phyloP scores from a whole-genome alignment of 1,284 basidiomycete species.

The Leucoagaricus sp. region DNA sequence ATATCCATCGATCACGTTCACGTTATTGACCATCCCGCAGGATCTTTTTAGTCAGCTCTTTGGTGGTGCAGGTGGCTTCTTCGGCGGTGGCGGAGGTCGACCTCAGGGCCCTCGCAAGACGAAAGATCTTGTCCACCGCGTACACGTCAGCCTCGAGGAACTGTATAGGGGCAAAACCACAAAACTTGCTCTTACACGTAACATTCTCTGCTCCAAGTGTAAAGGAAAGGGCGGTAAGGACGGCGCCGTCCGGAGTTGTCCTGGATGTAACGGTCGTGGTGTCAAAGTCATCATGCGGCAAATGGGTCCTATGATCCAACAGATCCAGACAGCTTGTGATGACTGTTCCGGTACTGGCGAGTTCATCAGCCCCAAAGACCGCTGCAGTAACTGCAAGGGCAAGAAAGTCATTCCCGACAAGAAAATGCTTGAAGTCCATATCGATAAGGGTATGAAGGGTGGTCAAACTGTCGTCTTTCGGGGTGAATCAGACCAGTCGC shows the following conservation, averaged over 20 bases:
- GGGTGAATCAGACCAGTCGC: conserved; percentile 97
- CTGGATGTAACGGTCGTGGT: conserved; percentile 87
- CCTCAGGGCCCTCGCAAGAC: conserved; percentile 91
- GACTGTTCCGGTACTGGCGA: conserved; percentile 94
- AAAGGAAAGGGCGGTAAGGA: conserved; percentile 98
- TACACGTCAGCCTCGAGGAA: conserved; percentile 95
- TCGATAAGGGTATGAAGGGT: conserved; percentile 99
- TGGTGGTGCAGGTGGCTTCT: conserved; percentile 68
- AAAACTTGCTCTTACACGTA: conserved; percentile 96
- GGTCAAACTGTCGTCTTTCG: conserved; percentile 95
- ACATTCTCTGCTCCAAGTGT: conserved; percentile 92
- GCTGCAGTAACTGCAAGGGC: conserved; percentile 92
- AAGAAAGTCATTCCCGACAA: conserved; percentile 96
- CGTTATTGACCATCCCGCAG: conserved; percentile 38
- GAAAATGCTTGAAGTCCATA: conserved; percentile 97
- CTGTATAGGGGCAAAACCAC: conserved; percentile 98
- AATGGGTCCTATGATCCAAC: conserved; percentile 99
- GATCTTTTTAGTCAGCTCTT: conserved; percentile 99
- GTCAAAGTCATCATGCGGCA: conserved; percentile 92
- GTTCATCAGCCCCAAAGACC: conserved; percentile 92
- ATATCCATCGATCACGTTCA: conserved; percentile 23
- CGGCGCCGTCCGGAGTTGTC: conserved; percentile 86
- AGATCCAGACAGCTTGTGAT: conserved; percentile 94
- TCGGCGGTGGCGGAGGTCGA: conserved; percentile 45
- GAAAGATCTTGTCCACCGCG: conserved; percentile 97